A percentile compares a stretch with the other conserved stretches of the same genome.
These are phyloP conservation scores for Telopea speciosissima DNA, from an alignment of 177 flowering plant species.

Conservation along the genomic window DNA sequence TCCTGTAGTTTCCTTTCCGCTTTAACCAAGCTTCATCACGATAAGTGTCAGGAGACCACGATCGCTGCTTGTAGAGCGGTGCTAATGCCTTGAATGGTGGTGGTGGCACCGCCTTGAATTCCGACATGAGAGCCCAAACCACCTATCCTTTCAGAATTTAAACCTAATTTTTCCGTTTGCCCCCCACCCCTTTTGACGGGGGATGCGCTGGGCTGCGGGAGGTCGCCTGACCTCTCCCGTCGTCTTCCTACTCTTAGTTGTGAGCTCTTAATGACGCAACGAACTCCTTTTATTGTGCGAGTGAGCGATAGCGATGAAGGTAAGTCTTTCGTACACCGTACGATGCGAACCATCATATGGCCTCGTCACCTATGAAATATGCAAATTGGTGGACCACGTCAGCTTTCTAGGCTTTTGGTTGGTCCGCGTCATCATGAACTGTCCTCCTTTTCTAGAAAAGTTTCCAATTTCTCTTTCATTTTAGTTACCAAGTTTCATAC, in stretches of 20 bases:
- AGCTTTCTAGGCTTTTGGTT: conserved; percentile 3
- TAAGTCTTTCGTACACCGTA: no score
- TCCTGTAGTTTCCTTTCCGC: conserved; percentile 1
- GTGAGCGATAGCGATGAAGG: no score
- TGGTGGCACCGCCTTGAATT: not conserved
- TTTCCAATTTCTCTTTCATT: not conserved
- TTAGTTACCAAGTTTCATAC: no score
- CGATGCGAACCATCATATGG: not conserved
- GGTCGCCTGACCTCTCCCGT: conserved; percentile 3
- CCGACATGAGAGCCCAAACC: conserved; percentile 4
- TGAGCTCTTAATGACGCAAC: not conserved
- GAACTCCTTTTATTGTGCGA: not conserved
- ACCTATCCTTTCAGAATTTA: no score
- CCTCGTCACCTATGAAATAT: not conserved
- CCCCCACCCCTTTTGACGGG: not conserved
- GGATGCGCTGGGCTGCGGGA: conserved; percentile 3
- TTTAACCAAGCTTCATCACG: conserved; percentile 3
- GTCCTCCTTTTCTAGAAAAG: not conserved
- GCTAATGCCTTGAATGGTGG: not conserved
- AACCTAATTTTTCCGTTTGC: no score
- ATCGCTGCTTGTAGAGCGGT: conserved; percentile 39
- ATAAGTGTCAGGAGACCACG: conserved; percentile 54
- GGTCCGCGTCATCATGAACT: conserved; percentile 14
- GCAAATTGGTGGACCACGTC: not conserved
- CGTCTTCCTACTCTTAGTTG: not conserved